These are phyloP conservation scores for Calonectria crousiana DNA, from an alignment of 2,329 filamentous ascomycete species.

Conservation along the genomic window DNA sequence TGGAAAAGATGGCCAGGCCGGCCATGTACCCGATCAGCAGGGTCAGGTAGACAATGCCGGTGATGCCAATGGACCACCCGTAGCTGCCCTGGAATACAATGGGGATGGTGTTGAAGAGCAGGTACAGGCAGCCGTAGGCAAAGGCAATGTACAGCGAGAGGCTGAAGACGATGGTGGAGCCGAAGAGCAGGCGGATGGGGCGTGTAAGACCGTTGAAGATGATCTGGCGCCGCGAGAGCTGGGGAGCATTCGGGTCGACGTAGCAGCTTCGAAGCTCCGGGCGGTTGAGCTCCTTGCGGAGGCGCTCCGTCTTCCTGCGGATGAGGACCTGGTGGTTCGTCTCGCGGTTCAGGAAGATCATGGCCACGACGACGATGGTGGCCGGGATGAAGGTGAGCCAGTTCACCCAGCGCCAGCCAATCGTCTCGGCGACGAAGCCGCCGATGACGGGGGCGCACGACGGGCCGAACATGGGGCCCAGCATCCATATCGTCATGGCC, in stretches of 20 bases:
- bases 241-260: constrained; percentile 46
- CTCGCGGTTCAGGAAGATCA: constrained; percentile 54
- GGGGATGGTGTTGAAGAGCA: constrained; percentile 68
- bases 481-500: constrained; percentile 64
- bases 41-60: constrained; percentile 63
- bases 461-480: constrained; percentile 71
- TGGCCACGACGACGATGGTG: constrained; percentile 38
- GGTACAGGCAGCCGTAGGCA: constrained; percentile 64
- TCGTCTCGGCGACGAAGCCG: constrained; percentile 61
- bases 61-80: constrained; percentile 58
- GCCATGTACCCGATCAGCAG: constrained; percentile 57
- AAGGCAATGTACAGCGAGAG: constrained; percentile 65
- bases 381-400: constrained; percentile 65
- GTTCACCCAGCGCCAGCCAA: constrained; percentile 65
- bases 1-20: constrained; percentile 56
- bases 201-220: constrained; percentile 64
- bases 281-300: constrained; percentile 59
- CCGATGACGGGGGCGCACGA: constrained; percentile 62
- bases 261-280: constrained; percentile 61
- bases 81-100: constrained; percentile 62
- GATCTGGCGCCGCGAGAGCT: constrained; percentile 38
- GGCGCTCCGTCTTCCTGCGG: constrained; percentile 57
- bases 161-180: constrained; percentile 60
- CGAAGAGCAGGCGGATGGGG: constrained; percentile 63
- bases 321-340: constrained; percentile 61